phyloP scores from a whole-genome alignment of 2,329 filamentous ascomycete genomes.

The Cercospora sojina region DNA sequence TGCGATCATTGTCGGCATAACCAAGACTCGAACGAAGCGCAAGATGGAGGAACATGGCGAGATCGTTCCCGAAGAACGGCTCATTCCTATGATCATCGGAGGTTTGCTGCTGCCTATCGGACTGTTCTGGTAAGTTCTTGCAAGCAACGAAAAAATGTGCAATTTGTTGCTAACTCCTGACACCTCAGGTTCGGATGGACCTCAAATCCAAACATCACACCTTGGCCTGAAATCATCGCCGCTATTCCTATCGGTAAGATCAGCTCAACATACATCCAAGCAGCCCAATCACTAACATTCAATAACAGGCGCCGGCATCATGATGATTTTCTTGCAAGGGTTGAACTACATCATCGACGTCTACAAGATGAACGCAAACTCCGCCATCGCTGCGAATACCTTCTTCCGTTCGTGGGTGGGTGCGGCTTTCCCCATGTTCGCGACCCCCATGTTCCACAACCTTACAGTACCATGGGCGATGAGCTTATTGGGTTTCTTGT shows the following conservation, averaged over 20 bases:
- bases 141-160: background rate
- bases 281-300: background rate
- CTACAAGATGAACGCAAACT: constrained; percentile 42
- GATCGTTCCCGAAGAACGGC: constrained; percentile 45
- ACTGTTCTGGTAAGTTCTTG: constrained; percentile 41
- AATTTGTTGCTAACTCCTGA: background rate
- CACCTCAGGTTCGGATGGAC: constrained; percentile 43
- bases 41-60: constrained; percentile 21
- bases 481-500: constrained; percentile 36
- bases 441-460: constrained; percentile 37
- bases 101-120: constrained; percentile 44
- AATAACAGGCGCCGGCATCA: constrained; percentile 33
- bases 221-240: constrained; percentile 44
- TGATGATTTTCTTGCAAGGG: constrained; percentile 40
- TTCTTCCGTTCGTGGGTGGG: constrained; percentile 35
- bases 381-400: constrained; percentile 40
- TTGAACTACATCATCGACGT: constrained; percentile 51
- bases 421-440: constrained; percentile 39
- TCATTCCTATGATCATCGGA: constrained; percentile 48
- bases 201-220: constrained; percentile 39
- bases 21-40: constrained; percentile 27
- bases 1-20: constrained; percentile 25
- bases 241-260: constrained; percentile 41
- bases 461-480: constrained; percentile 37
- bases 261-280: background rate